A percentile compares a stretch with the other conserved stretches of the same genome.
These are phyloP conservation scores for Hyaloperonospora brassicae DNA, from an alignment of 352 stramenopile genomes.

Conservation along the genomic window DNA sequence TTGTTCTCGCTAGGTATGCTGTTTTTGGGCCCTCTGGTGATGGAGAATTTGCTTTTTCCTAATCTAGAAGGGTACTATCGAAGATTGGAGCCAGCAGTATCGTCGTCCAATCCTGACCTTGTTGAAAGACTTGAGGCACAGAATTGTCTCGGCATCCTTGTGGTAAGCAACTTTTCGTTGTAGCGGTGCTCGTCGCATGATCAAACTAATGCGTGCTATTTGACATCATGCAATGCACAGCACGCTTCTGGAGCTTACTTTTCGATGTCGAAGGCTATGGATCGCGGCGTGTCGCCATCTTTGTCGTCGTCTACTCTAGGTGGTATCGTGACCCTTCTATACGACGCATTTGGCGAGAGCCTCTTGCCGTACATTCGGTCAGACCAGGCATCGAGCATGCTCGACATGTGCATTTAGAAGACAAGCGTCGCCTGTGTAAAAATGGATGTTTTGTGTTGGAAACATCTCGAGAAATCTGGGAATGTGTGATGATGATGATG, in stretches of 20 bases:
- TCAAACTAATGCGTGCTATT: neutral
- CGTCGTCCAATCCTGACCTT: slow-evolving; percentile 62
- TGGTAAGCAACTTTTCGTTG: slow-evolving; percentile 38
- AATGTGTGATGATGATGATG: neutral
- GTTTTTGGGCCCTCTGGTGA: slow-evolving; percentile 86
- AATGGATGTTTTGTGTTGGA: slow-evolving; percentile 5
- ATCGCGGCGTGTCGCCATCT: slow-evolving; percentile 19
- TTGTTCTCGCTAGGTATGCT: slow-evolving; percentile 51
- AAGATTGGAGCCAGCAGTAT: slow-evolving; percentile 69
- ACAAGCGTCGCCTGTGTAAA: slow-evolving; percentile 1
- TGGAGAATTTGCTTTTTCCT: slow-evolving; percentile 90
- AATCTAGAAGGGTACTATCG: slow-evolving; percentile 84
- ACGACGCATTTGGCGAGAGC: slow-evolving; percentile 74
- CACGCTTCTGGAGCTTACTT: slow-evolving; percentile 79
- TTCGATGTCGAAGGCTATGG: slow-evolving; percentile 43
- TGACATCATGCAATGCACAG: slow-evolving; percentile 25
- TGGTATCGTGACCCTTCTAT: slow-evolving; percentile 50
- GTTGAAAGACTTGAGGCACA: slow-evolving; percentile 79
- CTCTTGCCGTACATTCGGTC: slow-evolving; percentile 66
- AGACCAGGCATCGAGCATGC: slow-evolving; percentile 33
- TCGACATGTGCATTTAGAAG: slow-evolving; percentile 46
- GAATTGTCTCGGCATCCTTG: slow-evolving; percentile 81
- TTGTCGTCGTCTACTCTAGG: slow-evolving; percentile 33
- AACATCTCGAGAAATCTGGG: neutral
- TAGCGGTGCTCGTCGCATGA: neutral